These are phyloP conservation scores for Chaetothyriales sp. DNA, from an alignment of 2,329 filamentous ascomycete genomes.

Conservation along the genomic window DNA sequence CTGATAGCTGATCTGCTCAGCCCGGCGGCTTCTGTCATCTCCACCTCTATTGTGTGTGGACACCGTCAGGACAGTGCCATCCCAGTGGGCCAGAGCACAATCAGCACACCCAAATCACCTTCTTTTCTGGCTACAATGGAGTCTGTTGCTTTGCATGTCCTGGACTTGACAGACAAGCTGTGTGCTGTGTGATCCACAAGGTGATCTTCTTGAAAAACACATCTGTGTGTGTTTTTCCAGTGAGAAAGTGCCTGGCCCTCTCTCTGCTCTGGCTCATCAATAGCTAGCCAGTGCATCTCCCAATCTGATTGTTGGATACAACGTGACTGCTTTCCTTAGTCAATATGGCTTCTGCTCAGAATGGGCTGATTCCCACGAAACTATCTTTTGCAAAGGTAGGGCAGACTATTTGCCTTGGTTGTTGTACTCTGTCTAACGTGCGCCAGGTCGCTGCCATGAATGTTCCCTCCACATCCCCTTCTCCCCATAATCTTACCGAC, in stretches of 20 bases:
- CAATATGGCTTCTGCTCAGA: conserved; percentile 17
- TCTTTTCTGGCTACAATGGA: conserved; percentile 13
- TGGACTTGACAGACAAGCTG: conserved; percentile 12
- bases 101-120: neutral
- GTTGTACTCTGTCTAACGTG: conserved; percentile 14
- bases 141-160: conserved; percentile 10
- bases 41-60: neutral
- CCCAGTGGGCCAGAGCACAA: neutral
- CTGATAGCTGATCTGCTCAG: neutral
- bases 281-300: neutral
- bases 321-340: conserved; percentile 17
- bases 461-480: conserved; percentile 14
- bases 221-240: conserved; percentile 5
- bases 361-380: conserved; percentile 29
- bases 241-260: neutral
- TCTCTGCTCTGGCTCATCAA: conserved; percentile 9
- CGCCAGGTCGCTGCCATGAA: conserved; percentile 31
- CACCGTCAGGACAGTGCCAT: neutral
- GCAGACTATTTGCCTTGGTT: conserved; percentile 7
- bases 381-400: conserved; percentile 65
- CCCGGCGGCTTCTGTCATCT: neutral
- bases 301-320: conserved; percentile 13
- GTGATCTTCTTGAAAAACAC: conserved; percentile 2
- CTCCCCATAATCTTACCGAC: conserved; percentile 6
- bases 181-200: conserved; percentile 13